Percentiles rank a stretch among this genome's conserved stretches.
These are phyloP conservation scores for Phytophthora tubulina DNA, from an alignment of 352 stramenopile genomes.

Conservation along the genomic window DNA sequence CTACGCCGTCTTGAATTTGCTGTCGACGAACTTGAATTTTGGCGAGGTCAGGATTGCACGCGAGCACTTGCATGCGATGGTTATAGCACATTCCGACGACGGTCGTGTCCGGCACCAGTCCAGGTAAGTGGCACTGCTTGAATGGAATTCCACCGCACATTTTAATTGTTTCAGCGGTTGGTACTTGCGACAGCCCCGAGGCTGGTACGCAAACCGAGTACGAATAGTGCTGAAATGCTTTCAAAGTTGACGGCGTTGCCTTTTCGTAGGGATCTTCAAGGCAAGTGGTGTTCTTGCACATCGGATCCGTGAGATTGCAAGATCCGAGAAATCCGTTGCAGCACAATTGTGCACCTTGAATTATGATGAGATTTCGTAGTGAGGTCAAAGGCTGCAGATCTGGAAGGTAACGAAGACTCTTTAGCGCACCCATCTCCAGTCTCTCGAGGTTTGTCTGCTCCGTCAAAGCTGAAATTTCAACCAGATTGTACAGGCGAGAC, in stretches of 20 bases:
- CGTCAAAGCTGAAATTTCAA: conserved; percentile 35
- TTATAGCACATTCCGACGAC: conserved; percentile 48
- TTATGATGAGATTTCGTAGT: conserved; percentile 30
- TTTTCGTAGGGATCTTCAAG: conserved; percentile 10
- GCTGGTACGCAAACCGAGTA: conserved; percentile 28
- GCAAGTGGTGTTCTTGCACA: conserved; percentile 29
- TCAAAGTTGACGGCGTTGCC: conserved; percentile 15
- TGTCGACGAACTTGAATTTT: conserved; percentile 39
- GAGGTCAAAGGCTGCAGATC: conserved; percentile 25
- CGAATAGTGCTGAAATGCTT: conserved; percentile 18
- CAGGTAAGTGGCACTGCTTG: conserved; percentile 36
- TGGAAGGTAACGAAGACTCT: conserved; percentile 19
- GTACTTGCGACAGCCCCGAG: conserved; percentile 24
- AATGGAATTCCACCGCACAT: conserved; percentile 42
- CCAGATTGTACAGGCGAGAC: conserved; percentile 26
- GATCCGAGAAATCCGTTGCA: conserved; percentile 49
- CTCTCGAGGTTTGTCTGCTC: conserved; percentile 23
- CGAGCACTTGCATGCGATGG: conserved; percentile 46
- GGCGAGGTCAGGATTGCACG: conserved; percentile 38
- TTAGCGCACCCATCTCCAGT: conserved; percentile 34
- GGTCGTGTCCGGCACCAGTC: background rate
- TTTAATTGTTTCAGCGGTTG: conserved; percentile 31
- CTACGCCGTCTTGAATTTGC: conserved; percentile 37
- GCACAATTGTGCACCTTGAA: conserved; percentile 32
- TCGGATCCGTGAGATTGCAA: conserved; percentile 42